phyloP scores from a whole-genome alignment of 306 rosid species.

The Benincasa hispida region DNA sequence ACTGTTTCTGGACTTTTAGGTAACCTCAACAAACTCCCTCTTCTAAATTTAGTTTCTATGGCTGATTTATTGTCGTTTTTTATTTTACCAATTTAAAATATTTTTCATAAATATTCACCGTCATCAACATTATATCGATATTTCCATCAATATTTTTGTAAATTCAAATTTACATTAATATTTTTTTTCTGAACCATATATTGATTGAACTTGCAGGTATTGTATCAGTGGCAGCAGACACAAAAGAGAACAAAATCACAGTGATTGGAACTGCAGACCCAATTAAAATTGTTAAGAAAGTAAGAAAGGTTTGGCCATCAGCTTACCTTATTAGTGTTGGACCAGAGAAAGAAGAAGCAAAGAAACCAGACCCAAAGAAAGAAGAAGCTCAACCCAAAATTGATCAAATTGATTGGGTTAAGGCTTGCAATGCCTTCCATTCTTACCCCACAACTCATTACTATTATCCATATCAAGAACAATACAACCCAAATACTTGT shows the following conservation, averaged over 20 bases:
- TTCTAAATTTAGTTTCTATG: too few relatives aligned
- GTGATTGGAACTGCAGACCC: slow-evolving; percentile 58
- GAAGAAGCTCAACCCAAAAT: not conserved
- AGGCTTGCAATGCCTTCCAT: not conserved
- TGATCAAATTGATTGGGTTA: not conserved
- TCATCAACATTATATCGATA: too few relatives aligned
- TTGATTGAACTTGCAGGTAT: slow-evolving; percentile 33
- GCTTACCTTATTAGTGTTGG: slow-evolving; percentile 55
- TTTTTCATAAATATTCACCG: too few relatives aligned
- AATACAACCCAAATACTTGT: not conserved
- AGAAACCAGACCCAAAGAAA: not conserved
- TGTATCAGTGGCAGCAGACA: slow-evolving; percentile 61
- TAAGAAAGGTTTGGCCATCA: slow-evolving; percentile 45
- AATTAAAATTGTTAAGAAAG: slow-evolving; percentile 31
- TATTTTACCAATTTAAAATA: too few relatives aligned
- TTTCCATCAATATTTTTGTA: too few relatives aligned
- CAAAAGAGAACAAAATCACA: slow-evolving; percentile 64
- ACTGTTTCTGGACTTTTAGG: slow-evolving; percentile 51
- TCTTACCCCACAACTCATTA: not conserved
- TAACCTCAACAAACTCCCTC: not conserved
- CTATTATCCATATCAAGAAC: not conserved
- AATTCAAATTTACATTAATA: too few relatives aligned
- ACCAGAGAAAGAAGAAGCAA: slow-evolving; percentile 35
- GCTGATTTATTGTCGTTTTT: too few relatives aligned
- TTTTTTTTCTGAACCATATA: not conserved